A percentile compares a stretch with the other conserved stretches of the same genome.
phyloP scores from a whole-genome alignment of 108 stramenopile species.

The Fragilariopsis cylindrus region DNA sequence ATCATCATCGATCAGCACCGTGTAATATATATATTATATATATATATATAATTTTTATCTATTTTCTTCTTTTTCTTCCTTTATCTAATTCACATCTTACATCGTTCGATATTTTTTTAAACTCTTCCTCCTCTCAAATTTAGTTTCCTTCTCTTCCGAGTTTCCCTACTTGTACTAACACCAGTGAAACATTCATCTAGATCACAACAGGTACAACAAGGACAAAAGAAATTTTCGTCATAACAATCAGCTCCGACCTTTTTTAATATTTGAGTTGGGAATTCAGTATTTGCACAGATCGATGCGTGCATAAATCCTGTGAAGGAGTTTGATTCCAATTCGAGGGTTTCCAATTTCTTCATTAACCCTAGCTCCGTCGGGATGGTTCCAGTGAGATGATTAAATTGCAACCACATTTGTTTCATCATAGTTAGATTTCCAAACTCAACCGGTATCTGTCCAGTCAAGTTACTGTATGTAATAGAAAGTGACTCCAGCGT shows the following conservation, averaged over 20 bases:
- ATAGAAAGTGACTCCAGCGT: conserved; percentile 24
- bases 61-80: no score
- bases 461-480: conserved; percentile 22
- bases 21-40: no score
- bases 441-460: conserved; percentile 24
- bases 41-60: no score
- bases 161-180: neutral
- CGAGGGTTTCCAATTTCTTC: conserved; percentile 6
- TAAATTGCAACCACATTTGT: conserved; percentile 26
- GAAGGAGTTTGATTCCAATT: conserved; percentile 20
- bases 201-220: conserved; percentile 28
- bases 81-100: no score
- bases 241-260: conserved; percentile 32
- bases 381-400: conserved; percentile 25
- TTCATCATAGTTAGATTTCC: conserved; percentile 15
- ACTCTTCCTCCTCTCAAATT: no score
- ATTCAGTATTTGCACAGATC: conserved; percentile 19
- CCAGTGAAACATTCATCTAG: conserved; percentile 12
- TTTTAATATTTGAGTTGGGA: conserved; percentile 5
- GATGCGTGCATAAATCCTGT: conserved; percentile 28
- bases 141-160: no score
- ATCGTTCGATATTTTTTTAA: no score
- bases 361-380: conserved; percentile 16
- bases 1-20: no score
- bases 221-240: conserved; percentile 19